Base-by-base conservation (phyloP, 768 basidiomycete genomes). In the Russula sp. region DNA sequence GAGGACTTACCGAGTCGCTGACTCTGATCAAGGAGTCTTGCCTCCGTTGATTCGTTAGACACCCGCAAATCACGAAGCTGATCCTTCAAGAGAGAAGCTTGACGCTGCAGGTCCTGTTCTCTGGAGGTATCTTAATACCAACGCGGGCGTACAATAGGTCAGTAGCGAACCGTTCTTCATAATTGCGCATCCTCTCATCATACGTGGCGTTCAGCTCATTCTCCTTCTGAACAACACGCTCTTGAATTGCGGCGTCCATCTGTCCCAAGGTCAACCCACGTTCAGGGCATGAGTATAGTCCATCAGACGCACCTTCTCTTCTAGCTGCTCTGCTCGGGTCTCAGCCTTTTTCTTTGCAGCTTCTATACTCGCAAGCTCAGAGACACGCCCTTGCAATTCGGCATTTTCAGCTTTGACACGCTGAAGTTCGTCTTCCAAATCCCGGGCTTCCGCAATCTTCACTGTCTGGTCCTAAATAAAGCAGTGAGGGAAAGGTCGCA, bases 191-290 rank as follows among this genome's bases (percentile, higher is more conserved):
- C 68, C 88, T 88, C 76, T 99, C 97, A 70, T 99, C 97, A 67
- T 97, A 98, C 6, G 91, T 94, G 16, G 96, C 97, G 67, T 96
- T 91, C 20, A 98, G 79, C 75, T 98, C 97, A 61, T 95, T 96
- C 77, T 98, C 93, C 76, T 98, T 98, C 73, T 91, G 89, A 3
- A 79, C 77, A 39, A 98, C 89, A 70, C 88, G 88, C 68, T 98
- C 96, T 64, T 85, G 82, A 61, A 98, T 91, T 77, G 94, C 78
- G 50, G 88, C 87, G 27, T 98, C 95, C 97, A 98, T 98, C 94
- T 96, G 18, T 37, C 31, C 37, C 22, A 18, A n/a, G 16, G n/a
- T 45, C 51, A 48, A 55, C 6, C 13, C 16, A 27, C 34, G 45
- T 27, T 55, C n/a, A 50, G 58, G 7, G 42, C 16, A 44, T 27